Evolutionary conservation across 768 basidiomycete genomes (phyloP).

Genomic region (Coprinopsis cinerea): DNA sequence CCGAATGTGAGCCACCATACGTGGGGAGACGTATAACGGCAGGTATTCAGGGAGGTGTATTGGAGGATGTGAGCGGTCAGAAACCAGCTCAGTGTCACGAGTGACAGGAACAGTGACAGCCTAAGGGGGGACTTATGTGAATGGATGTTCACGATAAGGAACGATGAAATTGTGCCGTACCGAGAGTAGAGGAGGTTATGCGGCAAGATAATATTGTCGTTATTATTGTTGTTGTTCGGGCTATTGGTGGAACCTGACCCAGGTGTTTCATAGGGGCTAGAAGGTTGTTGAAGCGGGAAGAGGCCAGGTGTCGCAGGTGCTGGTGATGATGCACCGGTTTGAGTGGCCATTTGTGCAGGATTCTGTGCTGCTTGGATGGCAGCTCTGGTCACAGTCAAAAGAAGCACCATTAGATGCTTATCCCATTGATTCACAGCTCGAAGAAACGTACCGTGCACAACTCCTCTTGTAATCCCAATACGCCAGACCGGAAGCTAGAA

Average conservation of each 20-base stretch:
- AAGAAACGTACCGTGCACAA: constrained; percentile 21
- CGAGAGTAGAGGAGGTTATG: constrained; percentile 8
- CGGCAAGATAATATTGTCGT: neutral
- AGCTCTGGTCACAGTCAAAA: neutral
- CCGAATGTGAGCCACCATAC: constrained; percentile 86
- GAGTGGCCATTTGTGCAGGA: no score
- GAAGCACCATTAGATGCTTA: neutral
- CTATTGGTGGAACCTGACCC: no score
- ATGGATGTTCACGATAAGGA: neutral
- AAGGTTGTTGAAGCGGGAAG: neutral
- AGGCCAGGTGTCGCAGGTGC: neutral
- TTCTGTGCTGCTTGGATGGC: neutral
- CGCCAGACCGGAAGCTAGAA: constrained; percentile 41
- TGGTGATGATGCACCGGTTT: neutral
- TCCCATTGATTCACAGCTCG: neutral
- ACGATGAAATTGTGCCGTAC: neutral
- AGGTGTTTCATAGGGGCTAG: neutral
- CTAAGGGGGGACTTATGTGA: constrained; percentile 25
- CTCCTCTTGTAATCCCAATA: constrained; percentile 52
- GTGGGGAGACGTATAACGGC: constrained; percentile 69
- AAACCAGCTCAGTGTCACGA: constrained; percentile 79
- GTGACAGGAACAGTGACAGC: constrained; percentile 57
- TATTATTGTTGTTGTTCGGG: neutral
- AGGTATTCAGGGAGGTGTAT: constrained; percentile 71
- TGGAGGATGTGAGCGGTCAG: constrained; percentile 73